Conservation (phyloP, 1,139 yeast species). For the Yamadazyma conglobata region DNA sequence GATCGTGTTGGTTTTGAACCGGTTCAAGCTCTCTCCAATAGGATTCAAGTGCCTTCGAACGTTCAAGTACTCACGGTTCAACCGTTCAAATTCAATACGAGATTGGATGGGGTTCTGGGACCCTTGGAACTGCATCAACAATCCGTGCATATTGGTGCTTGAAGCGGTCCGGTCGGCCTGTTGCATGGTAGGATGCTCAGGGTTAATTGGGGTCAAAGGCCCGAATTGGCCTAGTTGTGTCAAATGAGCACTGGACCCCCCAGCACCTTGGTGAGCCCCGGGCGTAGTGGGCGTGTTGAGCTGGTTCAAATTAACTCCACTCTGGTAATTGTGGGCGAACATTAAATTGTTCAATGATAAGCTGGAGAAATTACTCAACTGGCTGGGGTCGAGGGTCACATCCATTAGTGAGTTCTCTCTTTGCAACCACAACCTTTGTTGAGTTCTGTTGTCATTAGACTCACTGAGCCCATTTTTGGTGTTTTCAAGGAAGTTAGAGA, state of each 20-base stretch:
- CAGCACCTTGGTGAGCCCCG: slow-evolving; percentile 5
- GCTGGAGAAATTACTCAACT: slow-evolving; percentile 38
- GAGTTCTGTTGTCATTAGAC: slow-evolving; percentile 50
- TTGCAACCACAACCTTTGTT: slow-evolving; percentile 79
- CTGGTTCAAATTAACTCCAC: slow-evolving; percentile 26
- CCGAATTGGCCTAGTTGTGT: slow-evolving; percentile 5
- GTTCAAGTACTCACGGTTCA: slow-evolving; percentile 69
- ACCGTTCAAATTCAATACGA: slow-evolving; percentile 71
- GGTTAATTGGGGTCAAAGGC: slow-evolving; percentile 2
- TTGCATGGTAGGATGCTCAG: slow-evolving; percentile 6
- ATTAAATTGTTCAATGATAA: slow-evolving; percentile 45
- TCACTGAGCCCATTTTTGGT: slow-evolving; percentile 11
- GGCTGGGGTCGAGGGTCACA: slow-evolving; percentile 36
- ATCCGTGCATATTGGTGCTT: slow-evolving; percentile 27
- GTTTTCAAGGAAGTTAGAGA: slow-evolving; percentile 27
- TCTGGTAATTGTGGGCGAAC: slow-evolving; percentile 39
- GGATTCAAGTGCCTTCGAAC: slow-evolving; percentile 71
- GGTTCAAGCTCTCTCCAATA: slow-evolving; percentile 54
- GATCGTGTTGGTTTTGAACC: slow-evolving; percentile 31
- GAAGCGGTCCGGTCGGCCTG: slow-evolving; percentile 12
- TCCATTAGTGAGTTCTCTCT: slow-evolving; percentile 71
- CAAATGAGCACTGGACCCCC: slow-evolving; percentile 4
- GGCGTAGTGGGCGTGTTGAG: slow-evolving; percentile 11
- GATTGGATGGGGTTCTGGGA: slow-evolving; percentile 54
- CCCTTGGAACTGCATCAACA: slow-evolving; percentile 31